phyloP scores from a whole-genome alignment of 2,329 filamentous ascomycete genomes.

The Chaetoscypha palmicola region DNA sequence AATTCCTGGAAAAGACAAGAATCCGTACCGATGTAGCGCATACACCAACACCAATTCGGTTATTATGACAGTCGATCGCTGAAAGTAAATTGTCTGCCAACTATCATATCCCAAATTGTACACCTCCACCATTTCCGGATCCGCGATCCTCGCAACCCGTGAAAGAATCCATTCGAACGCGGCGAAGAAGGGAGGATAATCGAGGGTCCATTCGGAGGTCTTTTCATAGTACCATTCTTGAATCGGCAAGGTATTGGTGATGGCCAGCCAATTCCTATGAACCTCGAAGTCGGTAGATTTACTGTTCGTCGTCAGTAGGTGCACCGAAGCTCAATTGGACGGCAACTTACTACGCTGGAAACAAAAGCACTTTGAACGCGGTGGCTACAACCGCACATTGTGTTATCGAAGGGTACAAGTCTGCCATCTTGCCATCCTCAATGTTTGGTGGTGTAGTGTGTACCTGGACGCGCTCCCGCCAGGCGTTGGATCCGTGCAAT shows the following conservation, averaged over 20 bases:
- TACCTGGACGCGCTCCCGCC: too few species aligned
- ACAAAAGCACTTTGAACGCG: constrained; percentile 84
- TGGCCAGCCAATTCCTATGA: constrained; percentile 96
- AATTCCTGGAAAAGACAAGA: constrained; percentile 7
- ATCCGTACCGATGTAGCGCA: constrained; percentile 64
- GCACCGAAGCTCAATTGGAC: background rate
- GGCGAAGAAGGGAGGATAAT: constrained; percentile 97
- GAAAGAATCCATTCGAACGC: constrained; percentile 93
- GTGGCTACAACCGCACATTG: constrained; percentile 83
- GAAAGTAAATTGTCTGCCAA: constrained; percentile 92
- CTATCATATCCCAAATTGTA: constrained; percentile 79
- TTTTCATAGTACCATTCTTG: constrained; percentile 95
- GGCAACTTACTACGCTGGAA: constrained; percentile 79
- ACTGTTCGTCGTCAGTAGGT: constrained; percentile 41
- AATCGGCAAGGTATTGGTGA: constrained; percentile 81
- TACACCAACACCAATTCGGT: constrained; percentile 80
- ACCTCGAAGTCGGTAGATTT: constrained; percentile 99
- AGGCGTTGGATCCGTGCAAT: too few species aligned
- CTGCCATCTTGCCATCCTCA: constrained; percentile 53
- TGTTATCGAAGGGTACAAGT: constrained; percentile 76
- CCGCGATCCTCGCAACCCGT: constrained; percentile 67
- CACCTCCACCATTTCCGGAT: constrained; percentile 75
- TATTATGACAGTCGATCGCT: constrained; percentile 77
- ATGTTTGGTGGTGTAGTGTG: too few species aligned
- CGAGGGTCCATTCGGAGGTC: constrained; percentile 98